These are phyloP conservation scores for Cutaneotrichosporon dermatis DNA, from an alignment of 1,284 basidiomycete species.

Conservation along the genomic window DNA sequence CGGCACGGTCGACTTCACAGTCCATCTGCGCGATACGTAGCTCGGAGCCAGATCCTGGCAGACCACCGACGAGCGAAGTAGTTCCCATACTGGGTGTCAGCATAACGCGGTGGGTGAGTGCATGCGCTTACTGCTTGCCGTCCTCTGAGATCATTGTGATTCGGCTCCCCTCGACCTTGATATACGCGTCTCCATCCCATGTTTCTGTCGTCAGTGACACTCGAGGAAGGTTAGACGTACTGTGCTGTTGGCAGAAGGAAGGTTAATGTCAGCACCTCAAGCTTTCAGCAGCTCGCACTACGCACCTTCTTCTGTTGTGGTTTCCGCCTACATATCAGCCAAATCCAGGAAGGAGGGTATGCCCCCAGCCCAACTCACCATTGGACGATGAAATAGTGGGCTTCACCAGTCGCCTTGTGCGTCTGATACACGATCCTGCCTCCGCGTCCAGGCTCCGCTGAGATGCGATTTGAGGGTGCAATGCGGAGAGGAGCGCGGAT, in stretches of 20 bases:
- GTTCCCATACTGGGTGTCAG: conserved; percentile 28
- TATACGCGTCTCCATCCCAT: conserved; percentile 52
- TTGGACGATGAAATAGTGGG: conserved; percentile 40
- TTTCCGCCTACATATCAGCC: conserved; percentile 40
- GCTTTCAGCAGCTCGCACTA: neutral
- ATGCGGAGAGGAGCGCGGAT: neutral
- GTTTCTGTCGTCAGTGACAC: conserved; percentile 36
- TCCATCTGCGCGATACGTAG: conserved; percentile 65
- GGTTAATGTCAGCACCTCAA: neutral
- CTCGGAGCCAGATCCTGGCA: conserved; percentile 40
- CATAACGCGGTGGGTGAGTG: too few species aligned
- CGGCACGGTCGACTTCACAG: conserved; percentile 46
- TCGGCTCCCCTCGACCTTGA: conserved; percentile 57
- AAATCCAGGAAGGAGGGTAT: too few species aligned
- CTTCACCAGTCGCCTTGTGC: neutral
- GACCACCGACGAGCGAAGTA: conserved; percentile 25
- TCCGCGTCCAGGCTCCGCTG: conserved; percentile 11
- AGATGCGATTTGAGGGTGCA: neutral
- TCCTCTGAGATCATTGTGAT: conserved; percentile 52
- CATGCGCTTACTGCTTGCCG: conserved; percentile 37
- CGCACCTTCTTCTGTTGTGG: conserved; percentile 47
- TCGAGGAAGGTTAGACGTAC: conserved; percentile 24
- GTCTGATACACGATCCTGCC: conserved; percentile 27
- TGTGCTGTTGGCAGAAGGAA: conserved; percentile 30
- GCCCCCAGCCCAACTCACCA: conserved; percentile 34